phyloP scores from a whole-genome alignment of 805 yeast genomes.

The Candida succiphila region DNA sequence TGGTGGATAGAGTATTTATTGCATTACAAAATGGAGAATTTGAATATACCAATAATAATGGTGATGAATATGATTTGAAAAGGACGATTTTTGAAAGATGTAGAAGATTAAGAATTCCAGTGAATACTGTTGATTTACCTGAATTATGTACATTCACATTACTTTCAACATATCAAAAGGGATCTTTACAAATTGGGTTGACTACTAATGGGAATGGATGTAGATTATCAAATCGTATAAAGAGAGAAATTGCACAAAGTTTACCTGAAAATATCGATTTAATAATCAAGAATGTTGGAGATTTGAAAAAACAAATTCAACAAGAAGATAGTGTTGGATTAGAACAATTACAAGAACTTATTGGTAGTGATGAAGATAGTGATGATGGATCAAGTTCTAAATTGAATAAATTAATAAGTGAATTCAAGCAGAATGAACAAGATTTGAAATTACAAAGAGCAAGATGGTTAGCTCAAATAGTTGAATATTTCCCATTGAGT shows the following conservation, averaged over 20 bases:
- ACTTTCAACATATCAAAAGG: constrained; percentile 60
- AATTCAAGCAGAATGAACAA: constrained; percentile 43
- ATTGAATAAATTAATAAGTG: constrained; percentile 54
- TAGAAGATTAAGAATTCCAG: constrained; percentile 59
- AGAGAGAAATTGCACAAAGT: constrained; percentile 55
- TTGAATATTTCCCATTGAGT: constrained; percentile 78
- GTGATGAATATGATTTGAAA: constrained; percentile 19
- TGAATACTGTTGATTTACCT: constrained; percentile 69
- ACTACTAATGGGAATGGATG: constrained; percentile 89
- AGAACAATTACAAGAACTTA: constrained; percentile 24
- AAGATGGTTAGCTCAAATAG: constrained; percentile 82
- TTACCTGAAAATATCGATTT: constrained; percentile 65
- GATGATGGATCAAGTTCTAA: constrained; percentile 53
- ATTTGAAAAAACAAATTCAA: constrained; percentile 46
- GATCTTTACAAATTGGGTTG: constrained; percentile 72
- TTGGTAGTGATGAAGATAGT: constrained; percentile 53
- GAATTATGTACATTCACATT: constrained; percentile 67
- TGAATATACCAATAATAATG: constrained; percentile 17
- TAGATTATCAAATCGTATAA: constrained; percentile 69
- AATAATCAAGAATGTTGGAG: constrained; percentile 62
- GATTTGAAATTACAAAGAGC: constrained; percentile 49
- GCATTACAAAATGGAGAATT: too few relatives aligned
- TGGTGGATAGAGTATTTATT: constrained; percentile 75
- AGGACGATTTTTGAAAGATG: constrained; percentile 40
- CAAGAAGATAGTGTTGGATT: constrained; percentile 34